Evolutionary conservation across 371 early-diverging fungal species (phyloP).

Genomic region (Mortierella sp.): DNA sequence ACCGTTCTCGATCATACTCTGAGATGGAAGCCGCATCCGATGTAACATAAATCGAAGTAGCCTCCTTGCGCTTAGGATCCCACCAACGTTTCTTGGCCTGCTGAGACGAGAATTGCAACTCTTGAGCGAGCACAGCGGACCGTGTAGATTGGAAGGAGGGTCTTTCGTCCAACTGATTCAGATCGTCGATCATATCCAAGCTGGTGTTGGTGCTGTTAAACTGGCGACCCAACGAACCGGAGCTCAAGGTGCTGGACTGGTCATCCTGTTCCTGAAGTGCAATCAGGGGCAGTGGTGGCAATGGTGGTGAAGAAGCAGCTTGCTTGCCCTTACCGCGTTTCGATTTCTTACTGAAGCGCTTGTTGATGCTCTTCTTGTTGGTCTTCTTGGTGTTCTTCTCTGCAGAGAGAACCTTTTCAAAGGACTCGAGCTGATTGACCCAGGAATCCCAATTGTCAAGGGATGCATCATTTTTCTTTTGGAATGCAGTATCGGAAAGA

Average conservation of each 20-base stretch:
- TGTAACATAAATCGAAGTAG: slow-evolving; percentile 19
- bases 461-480: slow-evolving; percentile 10
- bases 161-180: not conserved
- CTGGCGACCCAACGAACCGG: slow-evolving; percentile 5
- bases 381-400: slow-evolving; percentile 21
- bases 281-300: slow-evolving; percentile 3
- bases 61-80: slow-evolving; percentile 40
- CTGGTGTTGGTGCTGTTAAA: slow-evolving; percentile 6
- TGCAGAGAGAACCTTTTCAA: slow-evolving; percentile 42
- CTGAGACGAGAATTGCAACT: slow-evolving; percentile 22
- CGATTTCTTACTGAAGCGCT: slow-evolving; percentile 7
- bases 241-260: slow-evolving; percentile 21
- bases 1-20: slow-evolving; percentile 40
- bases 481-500: slow-evolving; percentile 3
- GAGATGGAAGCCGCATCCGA: slow-evolving; percentile 18
- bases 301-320: not conserved
- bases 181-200: slow-evolving; percentile 7
- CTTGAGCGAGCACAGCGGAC: slow-evolving; percentile 17
- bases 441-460: slow-evolving; percentile 51
- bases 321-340: slow-evolving; percentile 1
- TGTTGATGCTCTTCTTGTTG: slow-evolving; percentile 18
- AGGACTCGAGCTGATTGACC: slow-evolving; percentile 51
- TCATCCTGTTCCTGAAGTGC: slow-evolving; percentile 12
- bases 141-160: slow-evolving; percentile 29
- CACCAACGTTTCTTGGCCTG: slow-evolving; percentile 49